phyloP scores from a whole-genome alignment of 192 early-diverging fungal genomes.

The Spizellomyces punctatus region DNA sequence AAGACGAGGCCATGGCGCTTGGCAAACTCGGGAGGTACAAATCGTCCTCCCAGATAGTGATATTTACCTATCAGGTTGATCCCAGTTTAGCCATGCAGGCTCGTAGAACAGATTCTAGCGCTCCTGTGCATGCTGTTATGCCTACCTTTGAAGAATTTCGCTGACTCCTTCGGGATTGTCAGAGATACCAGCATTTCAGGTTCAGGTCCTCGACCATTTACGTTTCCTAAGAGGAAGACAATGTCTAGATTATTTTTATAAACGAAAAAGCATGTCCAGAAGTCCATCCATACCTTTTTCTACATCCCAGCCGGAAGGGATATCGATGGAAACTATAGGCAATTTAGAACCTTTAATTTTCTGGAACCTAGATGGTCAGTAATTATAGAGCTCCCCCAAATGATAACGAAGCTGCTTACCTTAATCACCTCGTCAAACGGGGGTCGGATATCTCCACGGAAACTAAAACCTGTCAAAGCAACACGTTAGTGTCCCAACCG shows the following conservation, averaged over 20 bases:
- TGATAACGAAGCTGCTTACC: slow-evolving; percentile 8
- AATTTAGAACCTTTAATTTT: background rate
- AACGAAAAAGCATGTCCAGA: too few species aligned
- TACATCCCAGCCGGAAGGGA: slow-evolving; percentile 96
- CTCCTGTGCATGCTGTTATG: slow-evolving; percentile 8
- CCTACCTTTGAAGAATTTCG: slow-evolving; percentile 66
- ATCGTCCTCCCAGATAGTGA: slow-evolving; percentile 83
- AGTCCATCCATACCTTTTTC: slow-evolving; percentile 52
- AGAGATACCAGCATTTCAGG: slow-evolving; percentile 88
- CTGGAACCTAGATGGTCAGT: background rate
- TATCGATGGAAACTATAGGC: slow-evolving; percentile 79
- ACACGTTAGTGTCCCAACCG: background rate
- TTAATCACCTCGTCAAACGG: slow-evolving; percentile 74
- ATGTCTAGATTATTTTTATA: too few species aligned
- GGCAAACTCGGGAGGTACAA: slow-evolving; percentile 77
- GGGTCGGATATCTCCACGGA: slow-evolving; percentile 72
- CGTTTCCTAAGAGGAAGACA: slow-evolving; percentile 36
- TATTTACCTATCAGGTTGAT: background rate
- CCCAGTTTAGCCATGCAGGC: slow-evolving; percentile 47
- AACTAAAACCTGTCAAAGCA: slow-evolving; percentile 73
- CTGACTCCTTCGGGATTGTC: slow-evolving; percentile 88
- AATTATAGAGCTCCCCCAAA: too few species aligned
- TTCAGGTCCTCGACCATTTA: slow-evolving; percentile 50
- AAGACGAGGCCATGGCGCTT: slow-evolving; percentile 56
- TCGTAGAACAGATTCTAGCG: background rate